phyloP scores from a whole-genome alignment of 2,329 filamentous ascomycete genomes.

The Thielaviopsis ethacetica region DNA sequence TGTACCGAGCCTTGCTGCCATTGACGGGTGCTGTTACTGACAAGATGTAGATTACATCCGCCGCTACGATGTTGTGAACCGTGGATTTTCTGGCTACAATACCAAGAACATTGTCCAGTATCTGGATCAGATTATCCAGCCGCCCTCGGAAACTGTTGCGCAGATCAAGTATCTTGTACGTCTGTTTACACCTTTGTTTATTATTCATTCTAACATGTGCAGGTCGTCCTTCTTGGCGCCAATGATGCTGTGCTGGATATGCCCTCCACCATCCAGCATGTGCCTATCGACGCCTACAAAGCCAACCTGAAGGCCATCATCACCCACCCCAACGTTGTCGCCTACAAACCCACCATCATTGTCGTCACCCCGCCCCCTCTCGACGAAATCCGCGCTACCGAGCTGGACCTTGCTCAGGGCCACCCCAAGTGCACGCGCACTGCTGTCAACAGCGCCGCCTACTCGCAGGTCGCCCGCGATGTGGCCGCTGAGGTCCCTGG shows the following conservation, averaged over 20 bases:
- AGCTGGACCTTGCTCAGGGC: constrained; percentile 30
- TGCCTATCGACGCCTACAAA: constrained; percentile 61
- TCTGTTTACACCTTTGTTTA: neutral
- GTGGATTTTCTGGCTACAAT: constrained; percentile 77
- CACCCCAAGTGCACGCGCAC: constrained; percentile 27
- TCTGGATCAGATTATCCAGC: constrained; percentile 54
- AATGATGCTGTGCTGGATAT: constrained; percentile 68
- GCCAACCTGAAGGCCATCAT: constrained; percentile 57
- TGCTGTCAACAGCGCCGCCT: constrained; percentile 32
- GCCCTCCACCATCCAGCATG: constrained; percentile 50
- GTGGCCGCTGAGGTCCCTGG: constrained; percentile 54
- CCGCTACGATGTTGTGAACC: constrained; percentile 71
- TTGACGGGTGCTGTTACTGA: neutral
- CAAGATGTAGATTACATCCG: constrained; percentile 48
- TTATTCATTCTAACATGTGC: neutral
- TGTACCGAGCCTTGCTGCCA: constrained; percentile 10
- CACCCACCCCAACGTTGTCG: constrained; percentile 49
- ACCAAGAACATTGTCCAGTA: constrained; percentile 56
- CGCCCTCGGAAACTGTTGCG: constrained; percentile 37
- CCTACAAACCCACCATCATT: constrained; percentile 57
- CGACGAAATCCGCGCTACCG: constrained; percentile 52
- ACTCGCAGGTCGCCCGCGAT: constrained; percentile 44
- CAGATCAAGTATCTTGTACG: constrained; percentile 52
- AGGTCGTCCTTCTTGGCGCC: constrained; percentile 73
- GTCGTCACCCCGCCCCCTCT: constrained; percentile 71